phyloP scores from a whole-genome alignment of 2,329 filamentous ascomycete genomes.

The Microsporum ferrugineum region DNA sequence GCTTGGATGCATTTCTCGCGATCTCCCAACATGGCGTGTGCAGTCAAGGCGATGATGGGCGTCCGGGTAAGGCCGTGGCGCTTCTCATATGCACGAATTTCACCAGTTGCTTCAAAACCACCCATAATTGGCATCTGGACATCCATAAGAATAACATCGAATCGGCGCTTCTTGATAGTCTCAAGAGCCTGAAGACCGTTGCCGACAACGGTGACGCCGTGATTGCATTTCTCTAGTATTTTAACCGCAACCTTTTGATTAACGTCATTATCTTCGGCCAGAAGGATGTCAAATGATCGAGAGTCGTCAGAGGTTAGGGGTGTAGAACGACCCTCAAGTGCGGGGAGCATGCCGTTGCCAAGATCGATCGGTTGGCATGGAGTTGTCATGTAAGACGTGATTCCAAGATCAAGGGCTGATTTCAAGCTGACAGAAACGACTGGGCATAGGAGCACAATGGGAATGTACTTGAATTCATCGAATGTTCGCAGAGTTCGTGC shows the following conservation, averaged over 20 bases:
- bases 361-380: conserved; percentile 89
- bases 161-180: conserved; percentile 80
- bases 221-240: conserved; percentile 91
- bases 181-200: conserved; percentile 91
- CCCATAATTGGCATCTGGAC: conserved; percentile 99
- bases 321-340: conserved; percentile 82
- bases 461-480: conserved; percentile 95
- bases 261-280: conserved; percentile 94
- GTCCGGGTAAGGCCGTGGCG: conserved; percentile 69
- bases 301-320: conserved; percentile 87
- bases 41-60: conserved; percentile 91
- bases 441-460: conserved; percentile 82
- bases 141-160: conserved; percentile 97
- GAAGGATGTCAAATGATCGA: conserved; percentile 85
- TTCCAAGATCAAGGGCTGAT: conserved; percentile 84
- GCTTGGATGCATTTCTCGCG: conserved; percentile 96
- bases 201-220: conserved; percentile 60
- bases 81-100: conserved; percentile 90
- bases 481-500: conserved; percentile 74
- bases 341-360: conserved; percentile 91
- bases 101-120: conserved; percentile 91
- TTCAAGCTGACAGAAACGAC: conserved; percentile 85
- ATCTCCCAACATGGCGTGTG: conserved; percentile 97
- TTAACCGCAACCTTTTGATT: conserved; percentile 94
- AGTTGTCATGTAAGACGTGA: conserved; percentile 98